phyloP scores from a whole-genome alignment of 2,329 filamentous ascomycete genomes.

The Pseudopyricularia cyperi region DNA sequence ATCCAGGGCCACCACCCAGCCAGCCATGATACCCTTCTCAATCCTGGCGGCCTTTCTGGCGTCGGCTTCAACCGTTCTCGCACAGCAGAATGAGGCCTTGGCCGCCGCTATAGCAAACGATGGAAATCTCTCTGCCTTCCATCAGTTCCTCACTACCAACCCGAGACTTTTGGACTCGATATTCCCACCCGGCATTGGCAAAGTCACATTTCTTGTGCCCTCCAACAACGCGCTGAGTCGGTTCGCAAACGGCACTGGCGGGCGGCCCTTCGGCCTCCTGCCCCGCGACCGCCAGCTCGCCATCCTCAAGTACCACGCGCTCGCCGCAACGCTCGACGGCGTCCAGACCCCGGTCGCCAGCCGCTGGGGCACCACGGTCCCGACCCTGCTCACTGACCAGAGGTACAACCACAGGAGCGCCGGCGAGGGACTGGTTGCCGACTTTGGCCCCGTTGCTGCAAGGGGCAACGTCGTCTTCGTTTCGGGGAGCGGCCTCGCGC shows the following conservation, averaged over 20 bases:
- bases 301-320: constrained; percentile 8
- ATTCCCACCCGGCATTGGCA: neutral
- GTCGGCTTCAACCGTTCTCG: no score
- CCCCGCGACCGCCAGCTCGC: neutral
- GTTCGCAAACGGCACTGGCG: neutral
- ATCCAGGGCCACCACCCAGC: no score
- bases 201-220: constrained; percentile 5
- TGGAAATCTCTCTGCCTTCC: neutral
- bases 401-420: constrained; percentile 9
- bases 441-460: constrained; percentile 7
- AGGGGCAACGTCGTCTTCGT: constrained; percentile 10
- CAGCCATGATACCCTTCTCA: no score
- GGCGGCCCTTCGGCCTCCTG: neutral
- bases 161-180: neutral
- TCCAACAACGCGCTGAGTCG: constrained; percentile 5
- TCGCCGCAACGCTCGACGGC: no score
- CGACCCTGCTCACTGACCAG: constrained; percentile 9
- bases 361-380: constrained; percentile 7
- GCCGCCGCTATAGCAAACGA: neutral
- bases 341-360: constrained; percentile 7
- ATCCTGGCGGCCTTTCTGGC: no score
- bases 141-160: neutral
- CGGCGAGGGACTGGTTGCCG: constrained; percentile 3
- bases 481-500: constrained; percentile 2
- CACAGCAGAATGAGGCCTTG: no score